Conservation (phyloP, 768 basidiomycete species). For the Phanerodontia chrysosporium region DNA sequence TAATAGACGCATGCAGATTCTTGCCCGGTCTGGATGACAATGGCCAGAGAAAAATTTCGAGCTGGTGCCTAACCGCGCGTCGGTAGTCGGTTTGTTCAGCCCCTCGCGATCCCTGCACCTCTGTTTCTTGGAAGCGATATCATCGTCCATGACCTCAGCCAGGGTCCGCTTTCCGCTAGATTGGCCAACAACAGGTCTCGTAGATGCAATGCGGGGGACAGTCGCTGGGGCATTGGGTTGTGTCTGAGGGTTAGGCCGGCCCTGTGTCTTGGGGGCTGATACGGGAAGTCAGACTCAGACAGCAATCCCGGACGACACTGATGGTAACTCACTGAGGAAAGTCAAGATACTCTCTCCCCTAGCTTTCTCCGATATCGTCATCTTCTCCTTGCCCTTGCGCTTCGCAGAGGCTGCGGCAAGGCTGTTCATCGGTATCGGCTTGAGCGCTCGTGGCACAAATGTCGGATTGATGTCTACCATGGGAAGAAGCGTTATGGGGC, state of each 20-base stretch:
- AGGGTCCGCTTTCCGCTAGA: slow-evolving; percentile 76
- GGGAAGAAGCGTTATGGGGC: slow-evolving; percentile 62
- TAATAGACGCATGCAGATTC: background rate
- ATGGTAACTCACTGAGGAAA: slow-evolving; percentile 56
- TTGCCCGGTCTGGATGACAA: slow-evolving; percentile 9
- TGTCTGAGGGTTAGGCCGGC: slow-evolving; percentile 8
- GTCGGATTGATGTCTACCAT: slow-evolving; percentile 78
- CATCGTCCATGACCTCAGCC: slow-evolving; percentile 65
- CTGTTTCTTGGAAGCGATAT: slow-evolving; percentile 50
- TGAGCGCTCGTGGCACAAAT: slow-evolving; percentile 52
- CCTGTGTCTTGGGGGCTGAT: slow-evolving; percentile 11
- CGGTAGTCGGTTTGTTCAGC: slow-evolving; percentile 11
- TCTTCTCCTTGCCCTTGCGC: slow-evolving; percentile 43
- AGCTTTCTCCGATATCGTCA: slow-evolving; percentile 14
- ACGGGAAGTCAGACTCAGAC: slow-evolving; percentile 8
- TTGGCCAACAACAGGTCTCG: slow-evolving; percentile 38
- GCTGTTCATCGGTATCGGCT: slow-evolving; percentile 31
- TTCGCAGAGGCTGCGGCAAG: slow-evolving; percentile 28
- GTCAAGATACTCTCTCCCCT: slow-evolving; percentile 41
- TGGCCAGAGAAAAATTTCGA: slow-evolving; percentile 20
- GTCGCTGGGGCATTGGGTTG: slow-evolving; percentile 1
- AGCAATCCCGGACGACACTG: background rate
- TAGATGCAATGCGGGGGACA: slow-evolving; percentile 13
- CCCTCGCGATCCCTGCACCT: slow-evolving; percentile 28
- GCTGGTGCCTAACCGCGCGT: slow-evolving; percentile 7